A percentile compares a stretch with the other conserved stretches of the same genome.
These are phyloP conservation scores for Viola odorata DNA, from an alignment of 345 rosid species.

Conservation along the genomic window DNA sequence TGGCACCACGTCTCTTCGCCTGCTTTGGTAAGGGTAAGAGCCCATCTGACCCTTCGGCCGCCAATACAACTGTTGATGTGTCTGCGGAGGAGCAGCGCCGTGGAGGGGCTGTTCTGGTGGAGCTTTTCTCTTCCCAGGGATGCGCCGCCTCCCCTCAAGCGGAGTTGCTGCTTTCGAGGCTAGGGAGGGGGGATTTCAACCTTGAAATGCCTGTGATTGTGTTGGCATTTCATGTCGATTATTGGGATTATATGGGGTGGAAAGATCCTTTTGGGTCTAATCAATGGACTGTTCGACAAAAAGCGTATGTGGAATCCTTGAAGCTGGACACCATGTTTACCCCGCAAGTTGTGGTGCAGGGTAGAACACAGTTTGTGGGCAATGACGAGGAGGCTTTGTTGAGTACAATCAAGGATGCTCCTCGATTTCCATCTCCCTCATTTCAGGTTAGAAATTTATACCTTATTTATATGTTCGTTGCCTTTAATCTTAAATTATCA, in stretches of 20 bases:
- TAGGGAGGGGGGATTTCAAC: slow-evolving; percentile 85
- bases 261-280: slow-evolving; percentile 83
- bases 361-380: slow-evolving; percentile 51
- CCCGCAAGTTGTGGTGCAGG: slow-evolving; percentile 77
- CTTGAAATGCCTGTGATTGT: slow-evolving; percentile 51
- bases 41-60: not conserved
- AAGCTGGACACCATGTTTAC: slow-evolving; percentile 83
- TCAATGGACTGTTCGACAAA: slow-evolving; percentile 83
- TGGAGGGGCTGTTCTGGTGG: slow-evolving; percentile 59
- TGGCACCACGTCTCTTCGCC: slow-evolving; percentile 72
- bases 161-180: slow-evolving; percentile 72
- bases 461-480: not conserved
- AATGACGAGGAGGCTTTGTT: slow-evolving; percentile 62
- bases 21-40: slow-evolving; percentile 40
- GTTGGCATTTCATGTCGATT: slow-evolving; percentile 75
- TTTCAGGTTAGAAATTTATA: slow-evolving; percentile 43
- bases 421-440: slow-evolving; percentile 57
- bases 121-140: slow-evolving; percentile 90
- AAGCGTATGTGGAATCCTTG: slow-evolving; percentile 79
- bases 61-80: slow-evolving; percentile 19
- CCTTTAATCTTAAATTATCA: not conserved
- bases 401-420: slow-evolving; percentile 44
- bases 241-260: slow-evolving; percentile 96
- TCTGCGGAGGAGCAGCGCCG: slow-evolving; percentile 40
- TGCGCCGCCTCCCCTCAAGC: slow-evolving; percentile 74